Evolutionary conservation across 2,329 filamentous ascomycete species (phyloP).

Genomic region (Aspergillus intermedius): DNA sequence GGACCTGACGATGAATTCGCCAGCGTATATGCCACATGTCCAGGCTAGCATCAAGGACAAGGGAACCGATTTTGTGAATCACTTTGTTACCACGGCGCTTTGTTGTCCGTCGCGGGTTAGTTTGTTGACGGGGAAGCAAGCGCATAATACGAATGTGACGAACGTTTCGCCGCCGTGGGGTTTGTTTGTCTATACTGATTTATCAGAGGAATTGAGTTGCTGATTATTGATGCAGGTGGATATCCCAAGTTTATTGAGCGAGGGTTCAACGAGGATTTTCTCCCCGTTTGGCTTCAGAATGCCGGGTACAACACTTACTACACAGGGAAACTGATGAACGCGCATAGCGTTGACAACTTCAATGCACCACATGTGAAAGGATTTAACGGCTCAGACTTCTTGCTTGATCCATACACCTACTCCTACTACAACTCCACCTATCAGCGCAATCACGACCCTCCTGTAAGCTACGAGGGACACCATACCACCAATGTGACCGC

Average conservation of each 20-base stretch:
- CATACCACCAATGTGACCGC: slow-evolving; percentile 54
- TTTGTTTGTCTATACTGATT: slow-evolving; percentile 8
- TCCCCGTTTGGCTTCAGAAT: slow-evolving; percentile 48
- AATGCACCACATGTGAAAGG: slow-evolving; percentile 32
- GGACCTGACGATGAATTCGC: slow-evolving; percentile 53
- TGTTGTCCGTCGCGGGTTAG: slow-evolving; percentile 61
- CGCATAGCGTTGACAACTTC: slow-evolving; percentile 46
- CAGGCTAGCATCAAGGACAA: slow-evolving; percentile 47
- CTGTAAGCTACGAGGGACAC: slow-evolving; percentile 47
- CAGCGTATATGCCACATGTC: slow-evolving; percentile 54
- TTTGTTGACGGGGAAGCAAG: slow-evolving; percentile 56
- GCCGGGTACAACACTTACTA: slow-evolving; percentile 51
- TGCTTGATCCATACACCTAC: slow-evolving; percentile 48
- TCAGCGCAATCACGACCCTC: slow-evolving; percentile 50
- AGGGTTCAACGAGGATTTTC: slow-evolving; percentile 45
- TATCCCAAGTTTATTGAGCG: slow-evolving; percentile 48
- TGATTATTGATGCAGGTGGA: slow-evolving; percentile 17
- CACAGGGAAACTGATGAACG: slow-evolving; percentile 52
- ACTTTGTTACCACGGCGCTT: slow-evolving; percentile 58
- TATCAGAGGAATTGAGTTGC: neutral
- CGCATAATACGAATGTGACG: slow-evolving; percentile 64
- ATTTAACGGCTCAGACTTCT: slow-evolving; percentile 33
- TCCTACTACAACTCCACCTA: slow-evolving; percentile 58
- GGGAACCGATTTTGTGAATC: slow-evolving; percentile 54
- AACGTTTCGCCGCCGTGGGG: slow-evolving; percentile 46